These are phyloP conservation scores for Didymella arachidicola DNA, from an alignment of 2,329 filamentous ascomycete genomes.

Conservation along the genomic window DNA sequence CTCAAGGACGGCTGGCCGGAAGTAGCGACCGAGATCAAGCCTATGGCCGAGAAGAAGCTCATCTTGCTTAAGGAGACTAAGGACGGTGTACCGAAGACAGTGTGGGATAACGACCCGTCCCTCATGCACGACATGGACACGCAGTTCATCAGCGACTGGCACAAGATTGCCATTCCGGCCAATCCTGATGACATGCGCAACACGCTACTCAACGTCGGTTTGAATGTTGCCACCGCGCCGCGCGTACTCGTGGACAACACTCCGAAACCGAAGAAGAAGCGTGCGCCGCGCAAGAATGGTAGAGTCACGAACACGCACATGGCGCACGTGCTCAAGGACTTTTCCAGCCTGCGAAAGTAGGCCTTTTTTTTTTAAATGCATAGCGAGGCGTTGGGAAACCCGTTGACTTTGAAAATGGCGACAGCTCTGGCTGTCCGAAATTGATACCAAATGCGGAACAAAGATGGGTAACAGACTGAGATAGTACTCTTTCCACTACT, in stretches of 20 bases:
- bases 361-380: constrained; percentile 30
- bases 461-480: background rate
- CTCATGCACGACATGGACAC: constrained; percentile 77
- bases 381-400: constrained; percentile 41
- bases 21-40: constrained; percentile 78
- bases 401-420: background rate
- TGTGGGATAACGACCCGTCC: constrained; percentile 84
- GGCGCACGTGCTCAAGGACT: constrained; percentile 81
- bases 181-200: constrained; percentile 76
- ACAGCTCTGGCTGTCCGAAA: background rate
- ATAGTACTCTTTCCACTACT: background rate
- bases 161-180: constrained; percentile 76
- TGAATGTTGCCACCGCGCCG: constrained; percentile 85
- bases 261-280: constrained; percentile 74
- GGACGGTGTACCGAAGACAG: constrained; percentile 82
- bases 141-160: constrained; percentile 86
- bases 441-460: constrained; percentile 12
- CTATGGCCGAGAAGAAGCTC: constrained; percentile 78
- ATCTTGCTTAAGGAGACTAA: constrained; percentile 89
- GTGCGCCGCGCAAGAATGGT: constrained; percentile 75
- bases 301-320: constrained; percentile 91
- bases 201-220: constrained; percentile 77
- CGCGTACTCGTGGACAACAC: constrained; percentile 66
- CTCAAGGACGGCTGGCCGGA: constrained; percentile 95
- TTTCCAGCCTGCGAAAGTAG: constrained; percentile 57